Percentiles rank a stretch among this genome's conserved stretches.
Evolutionary conservation across 2,329 filamentous ascomycete species (phyloP).

Genomic region (Diaporthe aspalathi): DNA sequence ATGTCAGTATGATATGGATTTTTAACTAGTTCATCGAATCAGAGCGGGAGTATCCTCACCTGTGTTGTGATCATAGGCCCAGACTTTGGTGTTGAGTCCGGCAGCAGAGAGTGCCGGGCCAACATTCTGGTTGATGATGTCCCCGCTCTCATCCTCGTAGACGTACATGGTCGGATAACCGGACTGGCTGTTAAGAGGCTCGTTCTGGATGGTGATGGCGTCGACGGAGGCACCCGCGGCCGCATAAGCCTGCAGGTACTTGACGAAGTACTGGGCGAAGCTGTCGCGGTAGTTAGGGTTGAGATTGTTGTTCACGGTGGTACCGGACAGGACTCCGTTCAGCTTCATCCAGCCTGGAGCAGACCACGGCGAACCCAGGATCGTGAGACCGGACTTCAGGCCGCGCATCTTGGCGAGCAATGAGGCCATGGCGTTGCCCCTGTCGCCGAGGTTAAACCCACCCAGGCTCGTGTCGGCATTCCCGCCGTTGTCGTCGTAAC

Average conservation of each 20-base stretch:
- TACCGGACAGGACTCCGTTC: conserved; percentile 49
- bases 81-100: conserved; percentile 58
- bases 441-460: conserved; percentile 51
- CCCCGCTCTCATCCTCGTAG: conserved; percentile 51
- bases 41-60: conserved; percentile 38
- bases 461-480: conserved; percentile 46
- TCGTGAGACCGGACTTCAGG: conserved; percentile 50
- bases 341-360: conserved; percentile 58
- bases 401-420: conserved; percentile 51
- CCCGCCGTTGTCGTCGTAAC: conserved; percentile 52
- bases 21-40: background rate
- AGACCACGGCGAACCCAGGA: conserved; percentile 54
- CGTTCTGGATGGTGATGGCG: conserved; percentile 58
- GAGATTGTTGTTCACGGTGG: conserved; percentile 53
- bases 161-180: conserved; percentile 54
- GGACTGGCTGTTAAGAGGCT: conserved; percentile 54
- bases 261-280: conserved; percentile 54
- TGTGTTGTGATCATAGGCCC: conserved; percentile 56
- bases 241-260: conserved; percentile 55
- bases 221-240: conserved; percentile 51
- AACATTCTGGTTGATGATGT: conserved; percentile 52
- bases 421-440: conserved; percentile 53
- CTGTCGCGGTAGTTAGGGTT: conserved; percentile 50
- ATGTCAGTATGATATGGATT: background rate
- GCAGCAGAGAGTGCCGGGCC: conserved; percentile 53